Evolutionary conservation across 768 basidiomycete genomes (phyloP), one percentile per base, ranked within the genome.

Genomic region (Amanita jacksonii): DNA sequence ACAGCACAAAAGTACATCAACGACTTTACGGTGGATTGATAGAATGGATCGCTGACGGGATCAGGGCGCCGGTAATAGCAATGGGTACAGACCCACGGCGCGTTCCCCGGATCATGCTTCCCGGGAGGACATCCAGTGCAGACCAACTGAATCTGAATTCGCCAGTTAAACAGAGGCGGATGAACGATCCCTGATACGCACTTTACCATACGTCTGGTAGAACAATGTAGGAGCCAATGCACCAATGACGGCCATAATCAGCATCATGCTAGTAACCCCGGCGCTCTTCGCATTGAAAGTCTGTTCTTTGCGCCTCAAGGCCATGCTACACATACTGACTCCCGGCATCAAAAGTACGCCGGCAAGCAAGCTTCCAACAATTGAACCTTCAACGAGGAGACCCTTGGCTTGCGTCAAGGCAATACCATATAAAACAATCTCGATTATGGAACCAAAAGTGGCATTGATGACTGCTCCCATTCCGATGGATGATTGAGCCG

Each of bases 381-480:
- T 96, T 8, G 87, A 91, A 7, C 96, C 96, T 64, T 99, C 96
- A 1, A 98, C 96, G 10, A 99, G 76, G 55, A 81, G 80, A 0
- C 94, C 94, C 63, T 93, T 98, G 35, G 81, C 76, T 56, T 91
- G 79, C n/a, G 78, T 84, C 25, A 99, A 69, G 15, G 91, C 91
- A 52, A 98, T 89, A 24, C 66, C 66, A 57, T 99, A 99, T 1
- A 99, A 74, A 51, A 99, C 74, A 55, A 99, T 87, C 64, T 99
- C 96, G 57, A 99, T 90, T 59, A 97, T 80, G n/a, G 88, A 92
- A 60, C 96, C 96, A 55, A 99, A 99, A 1, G 91, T 91, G 1
- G 96, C 96, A 59, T 99, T 99, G 70, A 99, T 98, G 54, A 98
- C 94, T 2, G 96, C 96, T 51, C 96, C 96, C 91, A 98, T 96